Percentiles rank a stretch among this genome's conserved stretches.
Conservation (phyloP, 441 rosid species). For the Brassica hybrid region DNA sequence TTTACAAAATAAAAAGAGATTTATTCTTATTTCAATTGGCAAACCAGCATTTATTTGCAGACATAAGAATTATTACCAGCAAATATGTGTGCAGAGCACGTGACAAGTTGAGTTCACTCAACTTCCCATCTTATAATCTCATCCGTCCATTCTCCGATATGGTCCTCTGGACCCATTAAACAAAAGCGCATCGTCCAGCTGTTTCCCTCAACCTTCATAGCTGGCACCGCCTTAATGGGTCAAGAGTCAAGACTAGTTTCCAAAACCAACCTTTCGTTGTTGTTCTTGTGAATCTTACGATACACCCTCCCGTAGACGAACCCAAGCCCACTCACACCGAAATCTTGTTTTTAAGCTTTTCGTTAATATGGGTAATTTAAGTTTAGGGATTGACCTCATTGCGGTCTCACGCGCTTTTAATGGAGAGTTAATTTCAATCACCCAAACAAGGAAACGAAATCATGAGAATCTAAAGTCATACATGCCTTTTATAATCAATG, state of each 20-base stretch:
- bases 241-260: conserved; percentile 30
- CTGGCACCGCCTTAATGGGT: conserved; percentile 52
- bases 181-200: conserved; percentile 49
- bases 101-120: conserved; percentile 37
- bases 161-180: conserved; percentile 14
- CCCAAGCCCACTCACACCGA: neutral
- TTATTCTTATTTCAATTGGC: neutral
- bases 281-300: too few relatives aligned
- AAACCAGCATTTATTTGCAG: conserved; percentile 22
- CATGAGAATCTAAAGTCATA: conserved; percentile 33
- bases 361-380: conserved; percentile 25
- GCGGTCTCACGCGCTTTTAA: conserved; percentile 30
- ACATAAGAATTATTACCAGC: conserved; percentile 16
- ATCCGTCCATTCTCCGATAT: conserved; percentile 14
- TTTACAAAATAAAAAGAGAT: neutral
- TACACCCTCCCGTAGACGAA: conserved; percentile 29
- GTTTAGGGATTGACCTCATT: conserved; percentile 8
- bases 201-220: conserved; percentile 42
- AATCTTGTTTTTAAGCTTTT: neutral
- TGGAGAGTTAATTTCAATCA: too few relatives aligned
- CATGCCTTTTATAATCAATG: conserved; percentile 38
- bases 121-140: too few relatives aligned
- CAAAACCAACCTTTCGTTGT: conserved; percentile 34
- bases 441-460: conserved; percentile 29
- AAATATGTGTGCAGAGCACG: conserved; percentile 39